Conservation (phyloP, 2,329 filamentous ascomycete genomes). For the Cercospora zeina region DNA sequence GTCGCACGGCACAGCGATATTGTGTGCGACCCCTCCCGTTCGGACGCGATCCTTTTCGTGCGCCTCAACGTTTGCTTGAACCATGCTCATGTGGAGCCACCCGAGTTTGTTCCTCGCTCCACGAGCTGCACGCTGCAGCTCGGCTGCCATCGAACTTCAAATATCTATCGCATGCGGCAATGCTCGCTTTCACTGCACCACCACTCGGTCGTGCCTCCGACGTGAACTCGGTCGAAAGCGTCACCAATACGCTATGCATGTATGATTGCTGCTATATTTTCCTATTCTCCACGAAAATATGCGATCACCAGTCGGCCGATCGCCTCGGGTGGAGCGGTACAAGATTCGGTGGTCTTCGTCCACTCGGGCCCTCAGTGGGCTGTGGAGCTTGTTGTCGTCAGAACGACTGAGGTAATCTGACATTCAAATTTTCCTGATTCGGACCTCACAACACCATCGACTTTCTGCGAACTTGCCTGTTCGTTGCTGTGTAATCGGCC, state of each 20-base stretch:
- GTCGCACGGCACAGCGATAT: not conserved
- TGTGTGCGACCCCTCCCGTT: not conserved
- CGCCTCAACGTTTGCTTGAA: slow-evolving; percentile 1
- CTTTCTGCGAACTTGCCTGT: not conserved
- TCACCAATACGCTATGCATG: not conserved
- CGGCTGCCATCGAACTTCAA: not conserved
- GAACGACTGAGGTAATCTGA: not conserved
- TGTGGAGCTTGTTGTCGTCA: not conserved
- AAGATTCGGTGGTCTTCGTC: too few species aligned
- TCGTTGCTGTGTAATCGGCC: not conserved
- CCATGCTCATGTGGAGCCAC: slow-evolving; percentile 8
- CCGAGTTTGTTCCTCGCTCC: not conserved
- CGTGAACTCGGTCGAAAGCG: not conserved
- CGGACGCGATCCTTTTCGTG: not conserved
- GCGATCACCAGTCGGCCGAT: not conserved
- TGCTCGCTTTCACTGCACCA: not conserved
- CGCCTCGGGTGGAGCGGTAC: not conserved
- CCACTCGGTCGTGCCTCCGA: not conserved
- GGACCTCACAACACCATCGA: not conserved
- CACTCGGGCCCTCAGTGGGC: not conserved
- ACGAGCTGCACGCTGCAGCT: slow-evolving; percentile 8
- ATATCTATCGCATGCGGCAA: not conserved
- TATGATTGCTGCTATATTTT: not conserved
- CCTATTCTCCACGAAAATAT: not conserved
- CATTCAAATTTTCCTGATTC: not conserved